Base-by-base conservation (phyloP, 805 yeast species). In the Maudiozyma bulderi region DNA sequence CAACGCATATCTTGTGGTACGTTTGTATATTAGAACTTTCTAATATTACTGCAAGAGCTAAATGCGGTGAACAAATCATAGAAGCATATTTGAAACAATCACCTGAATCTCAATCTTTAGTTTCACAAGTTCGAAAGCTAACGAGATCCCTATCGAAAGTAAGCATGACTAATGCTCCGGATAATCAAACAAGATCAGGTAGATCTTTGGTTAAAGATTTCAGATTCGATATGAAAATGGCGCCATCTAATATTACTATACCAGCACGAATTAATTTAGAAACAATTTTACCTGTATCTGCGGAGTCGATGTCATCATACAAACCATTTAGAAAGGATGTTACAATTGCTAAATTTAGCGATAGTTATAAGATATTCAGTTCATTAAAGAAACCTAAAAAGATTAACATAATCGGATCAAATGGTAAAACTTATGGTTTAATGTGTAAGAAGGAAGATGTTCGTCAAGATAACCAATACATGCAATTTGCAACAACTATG, bases 401-500 rank as follows among this genome's bases (percentile, higher is more conserved):
- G 54, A 70, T 93, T 8, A 78, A 78, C 11, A 69, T 91, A 3
- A 65, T 78, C 39, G 99, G 98, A 0, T 79, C 86, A 2, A 86
- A 91, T 66, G 90, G 91, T 8, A 67, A 68, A n/a, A 64, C 70
- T 1, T 90, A 90, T 61, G 76, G 83, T 15, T 73, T 93, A 13
- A 74, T 93, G 68, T 82, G 95, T 57, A 93, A 93, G 61, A 77
- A 81, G 53, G 99, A 93, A 66, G 99, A 93, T 68, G 82, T 95
- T 15, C 71, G 98, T 54, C 95, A 95, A 60, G 99, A 95, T 70
- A 93, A 96, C 4, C 85, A 95, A 57, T 78, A 91, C 47, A 85
- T 89, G 85, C 74, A 95, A 57, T 84, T 93, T 57, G 87, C 97
- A 0, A 80, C 87, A 1, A 84, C 89, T 66, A 80, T 93, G 64